Percentiles rank a stretch among this genome's conserved stretches.
These are phyloP conservation scores for Xylaria sp. DNA, from an alignment of 2,329 filamentous ascomycete species.

Conservation along the genomic window DNA sequence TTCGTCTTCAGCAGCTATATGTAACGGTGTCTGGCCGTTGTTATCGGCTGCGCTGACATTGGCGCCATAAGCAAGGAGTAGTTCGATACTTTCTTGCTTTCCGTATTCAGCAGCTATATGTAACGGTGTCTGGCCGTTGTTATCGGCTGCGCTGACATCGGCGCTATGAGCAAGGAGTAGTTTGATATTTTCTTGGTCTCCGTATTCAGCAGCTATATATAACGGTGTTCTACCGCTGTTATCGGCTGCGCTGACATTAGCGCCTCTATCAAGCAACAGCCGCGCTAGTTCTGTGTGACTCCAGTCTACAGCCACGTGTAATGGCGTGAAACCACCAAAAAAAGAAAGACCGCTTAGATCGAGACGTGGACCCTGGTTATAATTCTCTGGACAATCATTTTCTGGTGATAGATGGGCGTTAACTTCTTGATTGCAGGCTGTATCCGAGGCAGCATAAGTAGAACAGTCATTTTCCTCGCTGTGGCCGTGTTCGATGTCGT, in stretches of 20 bases:
- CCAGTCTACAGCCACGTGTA: not conserved
- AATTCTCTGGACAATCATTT: not conserved
- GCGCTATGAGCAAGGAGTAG: not conserved
- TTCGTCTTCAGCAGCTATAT: not conserved
- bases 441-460: not conserved
- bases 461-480: not conserved
- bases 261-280: slow-evolving; percentile 5
- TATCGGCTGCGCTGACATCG: not conserved
- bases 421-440: not conserved
- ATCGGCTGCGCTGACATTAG: not conserved
- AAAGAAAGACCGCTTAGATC: not conserved
- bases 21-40: not conserved
- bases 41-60: not conserved
- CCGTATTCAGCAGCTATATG: not conserved
- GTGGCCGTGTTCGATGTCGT: not conserved
- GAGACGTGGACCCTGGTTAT: not conserved
- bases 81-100: not conserved
- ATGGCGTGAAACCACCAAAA: not conserved
- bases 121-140: not conserved
- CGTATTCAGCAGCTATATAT: not conserved
- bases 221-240: not conserved
- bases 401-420: not conserved
- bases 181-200: not conserved
- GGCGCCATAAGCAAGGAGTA: slow-evolving; percentile 35
- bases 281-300: not conserved